Evolutionary conservation across 1,139 yeast species (phyloP), one percentile per base, ranked within the genome.

Genomic region (Sugiyamaella grinbergsii): DNA sequence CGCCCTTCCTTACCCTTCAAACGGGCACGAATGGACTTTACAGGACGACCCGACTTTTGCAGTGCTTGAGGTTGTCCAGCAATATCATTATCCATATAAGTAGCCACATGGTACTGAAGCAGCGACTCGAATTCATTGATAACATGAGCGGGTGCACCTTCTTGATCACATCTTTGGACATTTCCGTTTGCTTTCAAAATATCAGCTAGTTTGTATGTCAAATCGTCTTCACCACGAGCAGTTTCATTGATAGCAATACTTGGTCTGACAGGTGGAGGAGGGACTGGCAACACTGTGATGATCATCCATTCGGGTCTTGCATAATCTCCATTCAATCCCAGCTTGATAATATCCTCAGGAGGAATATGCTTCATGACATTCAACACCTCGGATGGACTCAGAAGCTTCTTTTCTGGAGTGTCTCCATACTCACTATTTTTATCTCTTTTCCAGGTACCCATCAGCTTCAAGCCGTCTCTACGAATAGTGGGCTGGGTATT

Each of bases 51-150:
- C 47, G 98, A 89, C 71, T 94, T 94, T 69, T 94, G 99, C 58
- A 93, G 79, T 36, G 99, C 98, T 71, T 93, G 98, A 0, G 98
- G 99, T 72, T 93, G 98, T 57, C 99, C 98, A n/a, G 98, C 98
- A 72, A 93, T 93, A 74, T 93, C 98, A 68, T 93, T 93, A 73
- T 93, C 98, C 99, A 93, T 93, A 69, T 93, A 93, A 1, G 99
- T 93, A n/a, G 99, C 98, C 46, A 94, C 98, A 65, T 93, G 98
- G 71, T 90, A 94, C 67, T 94, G 99, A 55, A 94, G 77, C 62
- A 94, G 79, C 39, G 96, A 87, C 69, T 94, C 98, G 65, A 94
- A 93, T 71, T 94, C 99, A 68, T 89, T 88, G 60, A 93, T 85
- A 47, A 94, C 98, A 69, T 94, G 98, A 62, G 94, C 97, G 10